Conservation (phyloP, 2,329 filamentous ascomycete species). For the Hymenoscyphus occultus region DNA sequence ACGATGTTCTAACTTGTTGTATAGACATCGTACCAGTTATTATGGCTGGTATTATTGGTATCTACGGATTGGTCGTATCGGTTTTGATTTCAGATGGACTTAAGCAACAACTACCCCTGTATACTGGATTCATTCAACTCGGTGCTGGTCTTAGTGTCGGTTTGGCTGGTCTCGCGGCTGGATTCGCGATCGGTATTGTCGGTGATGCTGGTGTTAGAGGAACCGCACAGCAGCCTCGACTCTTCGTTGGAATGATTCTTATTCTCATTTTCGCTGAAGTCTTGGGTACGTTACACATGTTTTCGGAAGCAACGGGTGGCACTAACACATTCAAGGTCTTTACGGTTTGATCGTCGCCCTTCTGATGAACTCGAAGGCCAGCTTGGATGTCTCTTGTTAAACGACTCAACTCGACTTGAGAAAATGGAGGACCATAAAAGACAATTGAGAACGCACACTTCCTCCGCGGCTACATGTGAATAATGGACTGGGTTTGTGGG, state of each 20-base stretch:
- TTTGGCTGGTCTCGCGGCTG: constrained; percentile 78
- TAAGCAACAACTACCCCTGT: constrained; percentile 68
- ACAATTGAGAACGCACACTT: constrained; percentile 31
- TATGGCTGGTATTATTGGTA: constrained; percentile 99
- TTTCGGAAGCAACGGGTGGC: background rate
- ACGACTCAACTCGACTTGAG: constrained; percentile 12
- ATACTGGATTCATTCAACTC: constrained; percentile 80
- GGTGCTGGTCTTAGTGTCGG: constrained; percentile 80
- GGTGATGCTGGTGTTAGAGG: constrained; percentile 86
- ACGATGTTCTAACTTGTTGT: constrained; percentile 21
- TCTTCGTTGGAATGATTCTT: constrained; percentile 77
- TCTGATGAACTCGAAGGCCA: constrained; percentile 97
- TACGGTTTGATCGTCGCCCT: constrained; percentile 98
- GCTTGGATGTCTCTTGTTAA: constrained; percentile 62
- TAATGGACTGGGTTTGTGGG: constrained; percentile 24
- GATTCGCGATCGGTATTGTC: constrained; percentile 84
- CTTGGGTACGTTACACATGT: constrained; percentile 55
- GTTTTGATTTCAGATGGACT: constrained; percentile 82
- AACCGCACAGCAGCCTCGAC: constrained; percentile 66
- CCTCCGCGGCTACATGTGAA: constrained; percentile 30
- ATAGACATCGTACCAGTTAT: constrained; percentile 98
- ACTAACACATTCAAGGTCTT: constrained; percentile 63
- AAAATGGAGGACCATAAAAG: constrained; percentile 29
- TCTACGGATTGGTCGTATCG: constrained; percentile 88
- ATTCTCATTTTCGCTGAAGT: constrained; percentile 87